phyloP scores from a whole-genome alignment of 495 filamentous ascomycete species.

The Xylaria scruposa region DNA sequence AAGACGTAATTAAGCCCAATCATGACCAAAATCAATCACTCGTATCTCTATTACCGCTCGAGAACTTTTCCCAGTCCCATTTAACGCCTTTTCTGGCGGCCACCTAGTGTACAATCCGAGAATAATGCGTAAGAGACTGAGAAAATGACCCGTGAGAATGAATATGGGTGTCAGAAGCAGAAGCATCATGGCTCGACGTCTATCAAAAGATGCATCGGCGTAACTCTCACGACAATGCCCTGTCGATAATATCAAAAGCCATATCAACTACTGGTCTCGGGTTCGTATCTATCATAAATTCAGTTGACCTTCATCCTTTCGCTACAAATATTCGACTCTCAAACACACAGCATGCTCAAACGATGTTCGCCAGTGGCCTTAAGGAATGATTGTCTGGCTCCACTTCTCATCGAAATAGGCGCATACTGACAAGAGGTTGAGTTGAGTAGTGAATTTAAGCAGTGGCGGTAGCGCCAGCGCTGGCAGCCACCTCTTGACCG shows the following conservation, averaged over 20 bases:
- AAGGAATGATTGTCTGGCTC: conserved; percentile 29
- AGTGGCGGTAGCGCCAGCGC: conserved; percentile 15
- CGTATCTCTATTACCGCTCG: conserved; percentile 43
- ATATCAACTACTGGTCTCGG: conserved; percentile 32
- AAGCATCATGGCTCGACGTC: conserved; percentile 28
- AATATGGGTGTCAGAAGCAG: conserved; percentile 34
- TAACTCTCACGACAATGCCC: conserved; percentile 26
- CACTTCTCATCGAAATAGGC: conserved; percentile 29
- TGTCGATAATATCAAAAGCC: conserved; percentile 32
- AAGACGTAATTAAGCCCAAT: not conserved
- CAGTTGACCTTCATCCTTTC: conserved; percentile 29
- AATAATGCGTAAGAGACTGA: conserved; percentile 40
- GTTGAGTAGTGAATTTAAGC: conserved; percentile 32
- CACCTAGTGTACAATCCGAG: conserved; percentile 45
- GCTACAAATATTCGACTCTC: conserved; percentile 30
- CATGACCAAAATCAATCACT: conserved; percentile 38
- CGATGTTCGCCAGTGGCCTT: conserved; percentile 34
- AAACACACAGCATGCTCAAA: conserved; percentile 30
- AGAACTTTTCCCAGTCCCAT: conserved; percentile 44
- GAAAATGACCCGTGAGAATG: conserved; percentile 35
- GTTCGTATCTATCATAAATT: conserved; percentile 41
- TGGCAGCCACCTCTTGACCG: conserved; percentile 49
- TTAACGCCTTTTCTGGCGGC: conserved; percentile 37
- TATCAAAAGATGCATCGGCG: conserved; percentile 34
- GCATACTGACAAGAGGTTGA: conserved; percentile 29